Base-by-base conservation (phyloP, 305 asterid genomes). In the Euphrasia arctica region DNA sequence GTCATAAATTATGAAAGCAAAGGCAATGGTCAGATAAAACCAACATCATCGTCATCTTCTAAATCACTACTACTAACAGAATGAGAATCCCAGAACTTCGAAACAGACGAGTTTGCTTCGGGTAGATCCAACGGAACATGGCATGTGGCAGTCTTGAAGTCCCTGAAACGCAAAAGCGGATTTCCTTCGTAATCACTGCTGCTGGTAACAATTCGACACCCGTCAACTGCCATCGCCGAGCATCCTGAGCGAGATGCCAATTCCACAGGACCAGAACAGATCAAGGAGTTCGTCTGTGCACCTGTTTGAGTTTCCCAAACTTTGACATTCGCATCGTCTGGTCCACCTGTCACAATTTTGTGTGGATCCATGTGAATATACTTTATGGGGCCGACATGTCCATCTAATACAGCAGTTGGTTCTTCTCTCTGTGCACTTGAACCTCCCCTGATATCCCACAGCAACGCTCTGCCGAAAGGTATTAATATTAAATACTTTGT, bases 341-440 rank as follows among this genome's bases (percentile, higher is more conserved):
- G 85, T n/a, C 94, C 94, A 29, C 91, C 94, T 0, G 87, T 83
- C 2, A 90, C 88, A 10, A 85, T 76, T 68, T 87, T 87, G 78
- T 79, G 84, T 8, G 72, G 28, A 65, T 87, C 97, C 93, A 83
- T 76, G 72, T 74, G 72, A 62, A 90, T 31, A 70, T 58, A 82
- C 64, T 73, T 79, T 54, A 88, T 72, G 4, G 87, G 79, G 69
- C 97, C 95, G 2, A 42, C 55, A 42, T 83, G 90, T 58, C 83
- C 89, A 22, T 69, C 79, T 75, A 87, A 43, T 62, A 83, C 88
- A 5, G 63, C 78, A 3, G 64, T 70, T 14, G 87, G 81, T 72
- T 74, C 76, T 55, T 69, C 74, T 77, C 64, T 75, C 12, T 12
- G 42, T 9, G 76, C 51, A 58, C 64, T 67, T 9, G 79, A 67